Evolutionary conservation across 805 yeast genomes (phyloP).

Genomic region (Metschnikowia noctiluminum): DNA sequence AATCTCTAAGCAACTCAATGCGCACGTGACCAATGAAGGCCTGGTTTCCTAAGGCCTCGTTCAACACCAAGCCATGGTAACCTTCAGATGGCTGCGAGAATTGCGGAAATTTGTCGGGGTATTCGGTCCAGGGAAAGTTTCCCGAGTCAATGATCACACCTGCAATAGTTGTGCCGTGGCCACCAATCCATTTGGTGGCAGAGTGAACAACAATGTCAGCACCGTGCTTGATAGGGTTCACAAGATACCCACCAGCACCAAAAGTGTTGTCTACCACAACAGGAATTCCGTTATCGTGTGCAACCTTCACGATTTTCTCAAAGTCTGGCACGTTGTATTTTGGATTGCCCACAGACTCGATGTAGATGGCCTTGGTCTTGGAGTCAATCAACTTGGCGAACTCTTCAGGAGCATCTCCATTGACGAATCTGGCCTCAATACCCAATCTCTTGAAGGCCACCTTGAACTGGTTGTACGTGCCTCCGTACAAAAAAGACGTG

Average conservation of each 20-base stretch:
- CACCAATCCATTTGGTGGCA: conserved; percentile 97
- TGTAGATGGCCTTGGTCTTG: conserved; percentile 83
- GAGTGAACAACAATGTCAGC: conserved; percentile 92
- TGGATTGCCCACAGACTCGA: conserved; percentile 93
- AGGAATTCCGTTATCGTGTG: conserved; percentile 85
- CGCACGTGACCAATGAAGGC: conserved; percentile 81
- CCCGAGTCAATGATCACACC: conserved; percentile 91
- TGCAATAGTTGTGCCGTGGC: conserved; percentile 93
- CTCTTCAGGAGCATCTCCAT: conserved; percentile 75
- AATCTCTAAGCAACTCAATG: conserved; percentile 83
- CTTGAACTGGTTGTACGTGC: conserved; percentile 93
- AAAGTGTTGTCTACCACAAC: conserved; percentile 94
- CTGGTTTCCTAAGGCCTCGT: conserved; percentile 74
- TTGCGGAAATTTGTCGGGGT: conserved; percentile 88
- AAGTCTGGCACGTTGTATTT: conserved; percentile 90
- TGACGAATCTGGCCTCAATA: conserved; percentile 78
- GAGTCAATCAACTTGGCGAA: conserved; percentile 74
- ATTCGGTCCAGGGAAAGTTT: conserved; percentile 84
- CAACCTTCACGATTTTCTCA: conserved; percentile 66
- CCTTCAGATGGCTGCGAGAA: conserved; percentile 89
- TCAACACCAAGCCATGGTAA: conserved; percentile 82
- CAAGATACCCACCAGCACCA: conserved; percentile 92
- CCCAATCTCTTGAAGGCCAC: conserved; percentile 88
- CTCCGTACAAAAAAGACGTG: conserved; percentile 87
- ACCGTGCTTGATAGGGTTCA: conserved; percentile 82